Evolutionary conservation across 2,329 filamentous ascomycete genomes (phyloP), one percentile per base, ranked within the genome.

Genomic region (Aspergillus pseudoglaucus): DNA sequence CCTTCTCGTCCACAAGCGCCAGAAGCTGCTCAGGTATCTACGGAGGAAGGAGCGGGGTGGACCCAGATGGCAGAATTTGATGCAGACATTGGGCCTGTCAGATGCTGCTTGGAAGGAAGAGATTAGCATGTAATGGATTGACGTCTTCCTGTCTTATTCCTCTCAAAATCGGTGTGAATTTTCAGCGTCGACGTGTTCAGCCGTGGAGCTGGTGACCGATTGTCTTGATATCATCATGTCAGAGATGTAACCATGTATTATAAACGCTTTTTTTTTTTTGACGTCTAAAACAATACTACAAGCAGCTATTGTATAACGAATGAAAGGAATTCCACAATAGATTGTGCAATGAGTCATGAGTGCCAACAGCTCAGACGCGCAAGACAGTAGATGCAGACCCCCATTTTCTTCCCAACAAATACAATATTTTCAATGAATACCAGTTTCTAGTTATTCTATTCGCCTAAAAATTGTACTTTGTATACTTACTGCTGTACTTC

Each of bases 21-120:
- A 97, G 71, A 95, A 88, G 75, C 72, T 95, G 55, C 70, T 98
- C 63, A 81, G 79, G 58, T 98, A 98, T 70, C 76, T 98, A 75
- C 80, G 90, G 71, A 80, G 77, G 59, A 95, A 90, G 75, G 94
- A 98, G 72, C 82, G 90, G 54, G 93, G 93, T 49, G 90, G 93
- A 46, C 85, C 88, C 47, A 79, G 94, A 66, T 98, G 90, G 88
- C 83, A 86, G 67, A 80, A 95, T 69, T 75, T 96, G 75, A 78
- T 96, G 55, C 76, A 87, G 69, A 91, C 81, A 51, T 74, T 98
- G 52, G 93, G 94, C 12, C 70, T 98, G 69, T 88, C 85, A 12
- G 88, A 90, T 44, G 89, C 88, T 35, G 90, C 87, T 45, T 97
- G 89, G 85, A 87, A 89, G 76, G 85, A 83, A 43, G 89, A 97